Conservation (phyloP, 495 filamentous ascomycete species). For the Viridothelium virens region DNA sequence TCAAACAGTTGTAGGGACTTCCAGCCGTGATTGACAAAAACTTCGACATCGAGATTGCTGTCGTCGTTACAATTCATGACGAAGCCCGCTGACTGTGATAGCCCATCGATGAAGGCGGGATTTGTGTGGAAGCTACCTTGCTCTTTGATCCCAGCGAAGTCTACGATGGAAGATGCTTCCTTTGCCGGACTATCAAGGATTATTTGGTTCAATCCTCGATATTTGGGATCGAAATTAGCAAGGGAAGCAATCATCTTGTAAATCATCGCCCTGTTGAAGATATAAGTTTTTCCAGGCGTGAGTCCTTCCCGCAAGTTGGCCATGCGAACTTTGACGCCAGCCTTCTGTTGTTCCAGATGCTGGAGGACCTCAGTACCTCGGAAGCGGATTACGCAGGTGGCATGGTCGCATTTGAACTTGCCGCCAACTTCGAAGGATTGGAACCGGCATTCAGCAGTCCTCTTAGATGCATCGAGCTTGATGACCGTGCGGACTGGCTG, state of each 20-base stretch:
- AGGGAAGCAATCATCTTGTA: neutral
- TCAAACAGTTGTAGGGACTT: constrained; percentile 8
- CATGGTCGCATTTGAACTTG: neutral
- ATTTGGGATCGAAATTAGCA: neutral
- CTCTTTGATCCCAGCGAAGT: neutral
- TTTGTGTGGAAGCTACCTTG: constrained; percentile 20
- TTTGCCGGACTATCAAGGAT: neutral
- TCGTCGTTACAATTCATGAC: constrained; percentile 21
- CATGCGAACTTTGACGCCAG: neutral
- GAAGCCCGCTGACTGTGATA: constrained; percentile 26
- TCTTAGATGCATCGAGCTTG: too few species aligned
- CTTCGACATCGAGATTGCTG: constrained; percentile 13
- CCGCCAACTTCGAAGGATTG: neutral
- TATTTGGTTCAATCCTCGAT: neutral
- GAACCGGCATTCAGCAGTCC: neutral
- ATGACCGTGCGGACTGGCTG: too few species aligned
- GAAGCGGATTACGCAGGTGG: neutral
- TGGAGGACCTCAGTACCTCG: neutral
- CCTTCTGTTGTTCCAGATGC: neutral
- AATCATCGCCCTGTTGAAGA: neutral
- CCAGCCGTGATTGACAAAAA: constrained; percentile 19
- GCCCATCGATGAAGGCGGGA: constrained; percentile 20
- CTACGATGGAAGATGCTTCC: neutral
- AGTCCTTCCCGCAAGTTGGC: too few species aligned
- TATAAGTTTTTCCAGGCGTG: neutral